Base-by-base conservation (phyloP, 495 filamentous ascomycete species). In the Chaetomium cochliodes region DNA sequence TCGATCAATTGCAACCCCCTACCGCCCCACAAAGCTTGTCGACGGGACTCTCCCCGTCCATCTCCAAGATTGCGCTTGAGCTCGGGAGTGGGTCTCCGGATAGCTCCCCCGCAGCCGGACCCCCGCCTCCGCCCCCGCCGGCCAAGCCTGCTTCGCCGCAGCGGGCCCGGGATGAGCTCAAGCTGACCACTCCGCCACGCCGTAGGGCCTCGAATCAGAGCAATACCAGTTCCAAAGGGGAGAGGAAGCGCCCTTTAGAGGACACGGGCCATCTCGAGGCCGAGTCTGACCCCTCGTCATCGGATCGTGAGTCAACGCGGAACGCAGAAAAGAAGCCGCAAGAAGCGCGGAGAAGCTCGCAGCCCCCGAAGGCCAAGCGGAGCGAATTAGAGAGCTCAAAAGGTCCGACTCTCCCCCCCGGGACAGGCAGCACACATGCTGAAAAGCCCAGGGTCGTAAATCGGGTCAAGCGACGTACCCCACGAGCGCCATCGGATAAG, bases 1-100 rank as follows among this genome's bases (percentile, higher is more conserved):
- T 87, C 16, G 82, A 82, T 41, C 47, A 67, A 5, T 57, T 76
- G 5, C 62, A 55, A 20, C 70, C 67, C 18, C 51, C 70, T 5
- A 33, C 62, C 12, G 20, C 59, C 11, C 57, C 61, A n/a, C 33
- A 37, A 12, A 60, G 12, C 49, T 54, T n/a, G 33, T 41, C 70
- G 6, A 68, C 72, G 5, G 73, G 73, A 0, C 70, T 76, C 41
- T 76, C 73, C 5, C 73, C 73, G 33, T 52, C 53, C 16, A 66
- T 76, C 12, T 71, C 72, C 15, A 74, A 62, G 20, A 65, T 76
- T 41, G 55, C 64, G 46, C 56, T 76, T 47, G 63, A 53, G 52
- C 50, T 39, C 49, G 41, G 41, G 39, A 41, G 18, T 51, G 61
- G 42, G 52, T 30, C 63, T 47, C 42, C 66, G 46, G 60, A 23